These are phyloP conservation scores for Fusarium sp. DNA, from an alignment of 2,329 filamentous ascomycete species.

Conservation along the genomic window DNA sequence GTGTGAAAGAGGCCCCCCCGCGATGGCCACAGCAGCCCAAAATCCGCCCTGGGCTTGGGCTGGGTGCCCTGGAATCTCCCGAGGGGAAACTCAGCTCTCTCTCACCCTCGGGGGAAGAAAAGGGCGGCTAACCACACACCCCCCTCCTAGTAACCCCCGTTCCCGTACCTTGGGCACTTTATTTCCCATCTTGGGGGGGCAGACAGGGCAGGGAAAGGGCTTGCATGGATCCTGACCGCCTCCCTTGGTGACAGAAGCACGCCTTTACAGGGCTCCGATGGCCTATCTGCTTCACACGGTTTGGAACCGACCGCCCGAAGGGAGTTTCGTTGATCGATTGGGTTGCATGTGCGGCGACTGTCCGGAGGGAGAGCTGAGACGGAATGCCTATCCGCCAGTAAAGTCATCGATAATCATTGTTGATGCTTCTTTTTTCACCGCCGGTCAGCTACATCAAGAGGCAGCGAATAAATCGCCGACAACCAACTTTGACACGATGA, in stretches of 20 bases:
- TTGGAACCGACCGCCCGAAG: constrained; percentile 13
- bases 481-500: not conserved
- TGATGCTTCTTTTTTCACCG: constrained; percentile 24
- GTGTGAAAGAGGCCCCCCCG: constrained; percentile 11
- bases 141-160: constrained; percentile 12
- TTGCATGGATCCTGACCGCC: constrained; percentile 33
- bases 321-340: constrained; percentile 19
- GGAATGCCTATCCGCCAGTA: constrained; percentile 11
- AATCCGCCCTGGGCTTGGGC: constrained; percentile 19
- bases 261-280: constrained; percentile 6
- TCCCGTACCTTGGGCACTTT: constrained; percentile 10
- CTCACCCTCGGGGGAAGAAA: constrained; percentile 6
- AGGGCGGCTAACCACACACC: not conserved
- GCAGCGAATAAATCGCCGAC: not conserved
- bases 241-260: constrained; percentile 19
- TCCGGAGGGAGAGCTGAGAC: constrained; percentile 18
- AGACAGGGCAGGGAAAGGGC: constrained; percentile 2
- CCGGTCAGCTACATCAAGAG: constrained; percentile 25
- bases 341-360: constrained; percentile 21
- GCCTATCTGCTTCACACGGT: constrained; percentile 20
- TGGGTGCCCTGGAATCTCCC: constrained; percentile 2
- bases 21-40: constrained; percentile 16
- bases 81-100: constrained; percentile 12
- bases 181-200: constrained; percentile 14
- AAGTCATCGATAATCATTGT: constrained; percentile 9